These are phyloP conservation scores for Sporisorium scitamineum DNA, from an alignment of 1,284 basidiomycete species.

Conservation along the genomic window DNA sequence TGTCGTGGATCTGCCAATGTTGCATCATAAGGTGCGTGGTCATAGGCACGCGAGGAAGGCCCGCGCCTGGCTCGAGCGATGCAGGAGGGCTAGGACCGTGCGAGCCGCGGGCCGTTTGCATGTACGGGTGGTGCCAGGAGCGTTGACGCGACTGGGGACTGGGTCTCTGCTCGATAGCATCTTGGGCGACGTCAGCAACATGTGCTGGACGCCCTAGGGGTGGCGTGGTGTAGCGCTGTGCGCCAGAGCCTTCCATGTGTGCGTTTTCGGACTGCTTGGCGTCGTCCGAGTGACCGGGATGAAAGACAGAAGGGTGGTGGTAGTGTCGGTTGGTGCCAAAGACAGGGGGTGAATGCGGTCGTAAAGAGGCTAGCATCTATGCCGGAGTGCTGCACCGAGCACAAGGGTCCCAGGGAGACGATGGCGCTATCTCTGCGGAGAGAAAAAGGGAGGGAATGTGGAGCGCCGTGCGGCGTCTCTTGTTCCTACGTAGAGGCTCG, in stretches of 20 bases:
- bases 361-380: slow-evolving; percentile 46
- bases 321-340: slow-evolving; percentile 15
- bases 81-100: slow-evolving; percentile 27
- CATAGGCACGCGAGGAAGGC: slow-evolving; percentile 21
- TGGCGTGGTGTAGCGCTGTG: slow-evolving; percentile 25
- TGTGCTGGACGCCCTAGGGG: slow-evolving; percentile 10
- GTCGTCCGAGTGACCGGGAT: background rate
- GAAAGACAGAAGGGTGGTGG: background rate
- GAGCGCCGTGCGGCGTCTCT: background rate
- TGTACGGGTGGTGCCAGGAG: slow-evolving; percentile 51
- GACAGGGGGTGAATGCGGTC: slow-evolving; percentile 33
- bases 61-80: slow-evolving; percentile 11
- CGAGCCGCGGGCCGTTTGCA: slow-evolving; percentile 12
- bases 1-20: slow-evolving; percentile 3
- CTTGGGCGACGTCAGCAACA: slow-evolving; percentile 1
- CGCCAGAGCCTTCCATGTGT: slow-evolving; percentile 28
- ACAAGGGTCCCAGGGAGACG: background rate
- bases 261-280: background rate
- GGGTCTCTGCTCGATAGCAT: slow-evolving; percentile 26
- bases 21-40: slow-evolving; percentile 5
- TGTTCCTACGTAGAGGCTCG: background rate
- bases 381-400: slow-evolving; percentile 19
- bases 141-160: slow-evolving; percentile 40
- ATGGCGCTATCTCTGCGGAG: background rate
- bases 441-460: background rate